Evolutionary conservation across 192 early-diverging fungal genomes (phyloP).

Genomic region (Coemansia sp.): DNA sequence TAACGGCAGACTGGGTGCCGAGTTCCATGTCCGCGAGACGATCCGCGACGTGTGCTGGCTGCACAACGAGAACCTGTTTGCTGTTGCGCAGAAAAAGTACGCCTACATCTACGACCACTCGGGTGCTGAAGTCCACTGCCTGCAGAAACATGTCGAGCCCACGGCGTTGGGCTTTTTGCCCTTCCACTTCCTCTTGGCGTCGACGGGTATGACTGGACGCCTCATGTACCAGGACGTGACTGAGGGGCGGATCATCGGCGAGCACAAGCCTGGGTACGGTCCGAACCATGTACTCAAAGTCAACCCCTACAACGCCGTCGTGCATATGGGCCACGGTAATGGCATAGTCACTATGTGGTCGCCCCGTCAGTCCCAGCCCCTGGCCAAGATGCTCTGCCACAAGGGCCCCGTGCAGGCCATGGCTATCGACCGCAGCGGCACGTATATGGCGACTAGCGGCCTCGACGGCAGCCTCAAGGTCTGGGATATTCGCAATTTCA

Average conservation of each 20-base stretch:
- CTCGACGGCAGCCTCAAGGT: slow-evolving; percentile 88
- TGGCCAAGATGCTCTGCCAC: slow-evolving; percentile 96
- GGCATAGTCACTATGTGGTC: slow-evolving; percentile 91
- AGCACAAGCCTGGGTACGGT: slow-evolving; percentile 77
- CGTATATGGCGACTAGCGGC: slow-evolving; percentile 92
- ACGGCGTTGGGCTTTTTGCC: slow-evolving; percentile 88
- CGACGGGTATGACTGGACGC: slow-evolving; percentile 78
- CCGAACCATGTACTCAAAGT: slow-evolving; percentile 81
- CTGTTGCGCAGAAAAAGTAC: slow-evolving; percentile 94
- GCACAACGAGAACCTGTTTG: slow-evolving; percentile 93
- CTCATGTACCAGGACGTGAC: slow-evolving; percentile 96
- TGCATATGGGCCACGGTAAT: slow-evolving; percentile 91
- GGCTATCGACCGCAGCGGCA: slow-evolving; percentile 77
- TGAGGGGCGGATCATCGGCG: slow-evolving; percentile 81
- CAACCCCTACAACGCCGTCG: slow-evolving; percentile 90
- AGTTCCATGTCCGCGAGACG: slow-evolving; percentile 87
- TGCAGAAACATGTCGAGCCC: slow-evolving; percentile 81
- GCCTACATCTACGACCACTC: slow-evolving; percentile 93
- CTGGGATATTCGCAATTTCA: slow-evolving; percentile 92
- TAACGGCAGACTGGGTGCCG: slow-evolving; percentile 71
- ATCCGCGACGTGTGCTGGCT: slow-evolving; percentile 94
- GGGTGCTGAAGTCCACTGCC: slow-evolving; percentile 88
- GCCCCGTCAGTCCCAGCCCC: slow-evolving; percentile 77
- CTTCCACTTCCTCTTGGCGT: slow-evolving; percentile 88
- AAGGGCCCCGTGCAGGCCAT: slow-evolving; percentile 81